phyloP scores from a whole-genome alignment of 1,284 basidiomycete genomes.

The Austroboletus novae-zelandiae region DNA sequence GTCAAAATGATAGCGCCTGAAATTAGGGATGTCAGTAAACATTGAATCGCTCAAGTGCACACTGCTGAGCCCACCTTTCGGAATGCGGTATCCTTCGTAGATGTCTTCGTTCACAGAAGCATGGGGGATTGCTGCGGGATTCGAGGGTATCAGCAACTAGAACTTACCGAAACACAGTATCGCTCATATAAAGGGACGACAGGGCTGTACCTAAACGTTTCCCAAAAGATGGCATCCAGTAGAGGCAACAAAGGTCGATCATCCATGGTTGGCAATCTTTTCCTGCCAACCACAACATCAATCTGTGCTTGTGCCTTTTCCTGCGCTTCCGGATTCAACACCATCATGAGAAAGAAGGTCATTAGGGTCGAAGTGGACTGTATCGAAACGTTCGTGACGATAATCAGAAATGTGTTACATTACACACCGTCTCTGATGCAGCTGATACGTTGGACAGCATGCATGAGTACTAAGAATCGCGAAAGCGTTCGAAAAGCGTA shows the following conservation, averaged over 20 bases:
- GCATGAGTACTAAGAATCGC: background rate
- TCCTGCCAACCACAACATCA: constrained; percentile 28
- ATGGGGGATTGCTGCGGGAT: constrained; percentile 9
- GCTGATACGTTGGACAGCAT: constrained; percentile 1
- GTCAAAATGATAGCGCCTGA: too few species aligned
- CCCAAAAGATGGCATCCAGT: constrained; percentile 30
- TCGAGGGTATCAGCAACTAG: background rate
- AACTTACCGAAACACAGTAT: background rate
- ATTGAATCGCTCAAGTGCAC: too few species aligned
- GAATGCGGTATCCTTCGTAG: constrained; percentile 12
- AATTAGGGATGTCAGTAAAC: too few species aligned
- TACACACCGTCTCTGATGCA: constrained; percentile 14
- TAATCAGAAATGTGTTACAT: background rate
- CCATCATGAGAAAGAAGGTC: constrained; percentile 36
- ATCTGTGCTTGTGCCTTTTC: constrained; percentile 33
- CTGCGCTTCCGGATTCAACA: constrained; percentile 30
- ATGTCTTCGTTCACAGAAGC: constrained; percentile 8
- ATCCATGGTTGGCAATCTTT: constrained; percentile 7
- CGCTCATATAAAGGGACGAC: constrained; percentile 15
- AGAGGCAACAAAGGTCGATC: constrained; percentile 32
- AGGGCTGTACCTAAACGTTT: constrained; percentile 17
- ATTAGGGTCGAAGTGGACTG: constrained; percentile 9
- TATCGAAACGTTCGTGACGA: background rate
- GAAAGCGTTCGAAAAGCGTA: background rate
- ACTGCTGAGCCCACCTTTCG: constrained; percentile 7